Evolutionary conservation across 2,329 filamentous ascomycete genomes (phyloP).

Genomic region (Lachnellula cervina): DNA sequence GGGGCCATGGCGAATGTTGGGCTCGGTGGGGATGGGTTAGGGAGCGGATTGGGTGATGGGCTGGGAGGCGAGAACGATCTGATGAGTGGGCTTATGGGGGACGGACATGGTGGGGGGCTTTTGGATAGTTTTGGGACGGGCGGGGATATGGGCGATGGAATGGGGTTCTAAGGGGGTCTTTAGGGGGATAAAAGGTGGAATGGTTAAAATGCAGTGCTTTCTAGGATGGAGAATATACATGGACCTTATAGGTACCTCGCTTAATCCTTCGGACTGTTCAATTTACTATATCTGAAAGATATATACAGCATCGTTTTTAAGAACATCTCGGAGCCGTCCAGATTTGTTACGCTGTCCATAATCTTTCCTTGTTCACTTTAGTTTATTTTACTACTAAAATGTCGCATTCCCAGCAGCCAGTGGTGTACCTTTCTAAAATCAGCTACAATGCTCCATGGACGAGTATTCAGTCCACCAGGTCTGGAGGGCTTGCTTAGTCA

Average conservation of each 20-base stretch:
- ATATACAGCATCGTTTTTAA: too few species aligned
- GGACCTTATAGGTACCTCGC: not conserved
- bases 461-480: too few species aligned
- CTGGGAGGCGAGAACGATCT: not conserved
- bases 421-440: too few species aligned
- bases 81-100: slow-evolving; percentile 12
- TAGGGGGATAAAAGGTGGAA: not conserved
- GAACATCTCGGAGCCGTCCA: too few species aligned
- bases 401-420: too few species aligned
- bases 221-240: not conserved
- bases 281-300: too few species aligned
- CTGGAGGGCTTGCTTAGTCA: too few species aligned
- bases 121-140: slow-evolving; percentile 15
- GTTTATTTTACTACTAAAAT: too few species aligned
- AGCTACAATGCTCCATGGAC: too few species aligned
- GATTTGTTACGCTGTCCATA: too few species aligned
- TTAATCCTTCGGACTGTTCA: too few species aligned
- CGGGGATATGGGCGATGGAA: slow-evolving; percentile 16
- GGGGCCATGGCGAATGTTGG: slow-evolving; percentile 5
- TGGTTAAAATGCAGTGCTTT: not conserved
- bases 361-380: too few species aligned
- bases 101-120: slow-evolving; percentile 8
- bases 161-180: slow-evolving; percentile 12
- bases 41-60: slow-evolving; percentile 6
- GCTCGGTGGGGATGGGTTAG: slow-evolving; percentile 3